Conservation (phyloP, 2,329 filamentous ascomycete species). For the Biscogniauxia mediterranea region DNA sequence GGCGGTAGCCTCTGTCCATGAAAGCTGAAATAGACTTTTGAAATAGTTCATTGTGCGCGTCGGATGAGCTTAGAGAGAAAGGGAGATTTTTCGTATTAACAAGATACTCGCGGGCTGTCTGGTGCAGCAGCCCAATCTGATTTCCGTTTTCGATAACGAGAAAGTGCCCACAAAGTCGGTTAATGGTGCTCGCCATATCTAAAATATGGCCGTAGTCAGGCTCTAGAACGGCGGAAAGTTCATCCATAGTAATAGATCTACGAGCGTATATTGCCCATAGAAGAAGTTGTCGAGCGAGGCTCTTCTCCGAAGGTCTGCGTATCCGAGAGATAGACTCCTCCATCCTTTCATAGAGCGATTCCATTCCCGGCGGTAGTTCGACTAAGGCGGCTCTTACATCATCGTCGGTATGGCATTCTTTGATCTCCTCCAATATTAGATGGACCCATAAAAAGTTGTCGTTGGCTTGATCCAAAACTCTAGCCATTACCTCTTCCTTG, state of each 20-base stretch:
- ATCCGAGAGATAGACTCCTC: conserved; percentile 6
- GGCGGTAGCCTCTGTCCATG: not conserved
- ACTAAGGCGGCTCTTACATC: conserved; percentile 23
- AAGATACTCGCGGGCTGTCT: conserved; percentile 18
- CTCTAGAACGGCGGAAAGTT: conserved; percentile 11
- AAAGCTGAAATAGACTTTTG: not conserved
- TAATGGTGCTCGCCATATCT: conserved; percentile 11
- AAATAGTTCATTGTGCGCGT: not conserved
- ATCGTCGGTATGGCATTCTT: conserved; percentile 23
- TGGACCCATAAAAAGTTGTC: conserved; percentile 37
- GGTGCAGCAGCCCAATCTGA: conserved; percentile 12
- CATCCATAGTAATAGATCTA: conserved; percentile 8
- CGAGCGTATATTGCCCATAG: conserved; percentile 14
- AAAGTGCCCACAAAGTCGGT: conserved; percentile 16
- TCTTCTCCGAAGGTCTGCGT: conserved; percentile 3
- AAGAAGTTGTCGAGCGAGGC: conserved; percentile 8
- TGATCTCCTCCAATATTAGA: conserved; percentile 30
- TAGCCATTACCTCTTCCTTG: conserved; percentile 5
- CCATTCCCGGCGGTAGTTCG: conserved; percentile 33
- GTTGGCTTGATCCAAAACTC: too few species aligned
- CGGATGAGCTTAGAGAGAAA: not conserved
- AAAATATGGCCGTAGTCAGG: conserved; percentile 10
- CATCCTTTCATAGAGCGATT: conserved; percentile 18
- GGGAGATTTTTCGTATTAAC: not conserved
- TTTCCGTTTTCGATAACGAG: conserved; percentile 10